phyloP scores from a whole-genome alignment of 345 rosid species.

The Draba incana region DNA sequence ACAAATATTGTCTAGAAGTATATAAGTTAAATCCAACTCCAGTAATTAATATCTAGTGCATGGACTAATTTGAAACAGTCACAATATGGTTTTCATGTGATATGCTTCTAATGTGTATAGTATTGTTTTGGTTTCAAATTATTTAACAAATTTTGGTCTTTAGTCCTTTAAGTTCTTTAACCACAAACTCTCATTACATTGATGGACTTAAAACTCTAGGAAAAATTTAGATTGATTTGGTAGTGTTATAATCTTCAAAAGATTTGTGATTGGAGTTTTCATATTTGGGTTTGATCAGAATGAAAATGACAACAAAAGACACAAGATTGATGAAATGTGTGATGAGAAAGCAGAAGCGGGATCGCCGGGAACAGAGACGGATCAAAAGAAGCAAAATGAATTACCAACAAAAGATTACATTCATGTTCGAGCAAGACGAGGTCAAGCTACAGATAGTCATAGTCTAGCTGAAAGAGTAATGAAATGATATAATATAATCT shows the following conservation, averaged over 20 bases:
- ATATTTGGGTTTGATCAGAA: slow-evolving; percentile 38
- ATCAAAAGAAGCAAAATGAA: slow-evolving; percentile 38
- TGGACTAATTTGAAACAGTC: too few species aligned
- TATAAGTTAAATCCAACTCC: too few species aligned
- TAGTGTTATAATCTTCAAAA: neutral
- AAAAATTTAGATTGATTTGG: neutral
- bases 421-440: slow-evolving; percentile 36
- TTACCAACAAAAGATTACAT: too few species aligned
- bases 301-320: slow-evolving; percentile 54
- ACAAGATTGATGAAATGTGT: slow-evolving; percentile 51
- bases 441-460: slow-evolving; percentile 98
- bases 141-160: too few species aligned
- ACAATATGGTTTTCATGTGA: too few species aligned
- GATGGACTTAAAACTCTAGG: too few species aligned
- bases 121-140: too few species aligned
- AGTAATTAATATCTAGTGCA: too few species aligned
- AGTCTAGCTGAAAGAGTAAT: slow-evolving; percentile 95
- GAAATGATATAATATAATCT: slow-evolving; percentile 34
- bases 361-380: slow-evolving; percentile 57
- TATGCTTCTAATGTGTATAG: too few species aligned
- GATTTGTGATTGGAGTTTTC: neutral
- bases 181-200: too few species aligned
- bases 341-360: slow-evolving; percentile 50
- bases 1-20: too few species aligned
- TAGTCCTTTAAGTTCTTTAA: too few species aligned